Evolutionary conservation across 176 grass and related monocot species (phyloP).

Genomic region (Thinopyrum elongatum): DNA sequence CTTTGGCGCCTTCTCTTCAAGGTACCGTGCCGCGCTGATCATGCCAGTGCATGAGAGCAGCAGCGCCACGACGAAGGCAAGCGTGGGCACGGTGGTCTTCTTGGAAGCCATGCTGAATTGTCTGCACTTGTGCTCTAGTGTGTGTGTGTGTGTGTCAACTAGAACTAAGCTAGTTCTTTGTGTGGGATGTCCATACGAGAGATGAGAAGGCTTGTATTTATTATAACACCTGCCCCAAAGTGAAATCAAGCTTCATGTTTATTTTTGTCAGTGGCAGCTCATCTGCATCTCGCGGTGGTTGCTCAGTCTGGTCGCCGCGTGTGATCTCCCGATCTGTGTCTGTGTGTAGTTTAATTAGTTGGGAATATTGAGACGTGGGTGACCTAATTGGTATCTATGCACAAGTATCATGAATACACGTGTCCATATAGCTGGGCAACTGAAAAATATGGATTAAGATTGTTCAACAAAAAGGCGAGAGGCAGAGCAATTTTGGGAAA

Average conservation of each 20-base stretch:
- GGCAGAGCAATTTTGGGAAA: too few relatives aligned
- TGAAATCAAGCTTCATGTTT: background rate
- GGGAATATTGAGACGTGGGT: background rate
- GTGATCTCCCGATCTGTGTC: background rate
- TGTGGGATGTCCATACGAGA: background rate
- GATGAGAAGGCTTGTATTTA: background rate
- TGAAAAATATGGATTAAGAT: background rate
- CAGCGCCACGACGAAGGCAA: background rate
- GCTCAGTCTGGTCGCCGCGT: background rate
- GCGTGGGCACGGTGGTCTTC: background rate
- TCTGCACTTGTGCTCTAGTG: background rate
- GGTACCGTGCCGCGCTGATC: background rate
- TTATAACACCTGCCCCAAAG: background rate
- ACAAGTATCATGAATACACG: background rate
- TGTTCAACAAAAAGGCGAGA: background rate
- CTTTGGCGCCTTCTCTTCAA: background rate
- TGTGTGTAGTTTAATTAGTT: background rate
- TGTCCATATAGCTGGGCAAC: background rate
- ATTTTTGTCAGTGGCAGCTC: constrained; percentile 1
- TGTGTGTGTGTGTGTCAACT: background rate
- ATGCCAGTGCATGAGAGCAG: background rate
- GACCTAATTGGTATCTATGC: background rate
- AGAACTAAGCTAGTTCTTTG: background rate
- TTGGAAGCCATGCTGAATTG: background rate
- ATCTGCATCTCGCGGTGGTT: background rate